Percentiles rank a stretch among this genome's conserved stretches.
phyloP scores from a whole-genome alignment of 495 filamentous ascomycete species.

The Aspergillus hancockii region DNA sequence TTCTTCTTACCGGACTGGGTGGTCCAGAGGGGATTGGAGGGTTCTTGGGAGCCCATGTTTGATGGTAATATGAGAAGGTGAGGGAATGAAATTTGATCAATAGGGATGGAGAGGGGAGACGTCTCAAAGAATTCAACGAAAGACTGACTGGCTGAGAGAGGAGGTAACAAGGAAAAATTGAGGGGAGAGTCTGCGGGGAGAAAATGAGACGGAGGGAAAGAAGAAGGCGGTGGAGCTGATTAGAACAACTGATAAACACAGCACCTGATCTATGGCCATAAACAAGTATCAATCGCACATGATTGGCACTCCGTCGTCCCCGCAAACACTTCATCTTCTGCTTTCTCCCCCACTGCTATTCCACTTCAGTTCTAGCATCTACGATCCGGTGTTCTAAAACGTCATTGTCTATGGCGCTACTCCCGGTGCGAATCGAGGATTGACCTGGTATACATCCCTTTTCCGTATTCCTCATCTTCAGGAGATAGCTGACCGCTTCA shows the following conservation, averaged over 20 bases:
- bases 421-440: not conserved
- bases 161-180: slow-evolving; percentile 11
- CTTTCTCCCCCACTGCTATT: not conserved
- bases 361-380: slow-evolving; percentile 2
- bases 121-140: slow-evolving; percentile 11
- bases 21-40: slow-evolving; percentile 30
- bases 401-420: not conserved
- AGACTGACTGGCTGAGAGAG: slow-evolving; percentile 11
- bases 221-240: slow-evolving; percentile 8
- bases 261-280: too few species aligned
- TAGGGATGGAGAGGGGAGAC: not conserved
- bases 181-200: not conserved
- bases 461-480: not conserved
- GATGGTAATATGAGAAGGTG: slow-evolving; percentile 10
- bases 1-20: slow-evolving; percentile 27
- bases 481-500: slow-evolving; percentile 11
- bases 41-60: slow-evolving; percentile 37
- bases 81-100: slow-evolving; percentile 1
- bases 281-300: not conserved
- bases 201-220: slow-evolving; percentile 5
- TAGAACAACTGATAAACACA: not conserved
- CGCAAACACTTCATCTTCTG: not conserved
- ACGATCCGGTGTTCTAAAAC: not conserved
- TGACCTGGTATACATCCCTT: not conserved
- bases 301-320: not conserved